A percentile compares a stretch with the other conserved stretches of the same genome.
phyloP scores from a whole-genome alignment of 164 flowering plant species.

The Euptelea pleiosperma region DNA sequence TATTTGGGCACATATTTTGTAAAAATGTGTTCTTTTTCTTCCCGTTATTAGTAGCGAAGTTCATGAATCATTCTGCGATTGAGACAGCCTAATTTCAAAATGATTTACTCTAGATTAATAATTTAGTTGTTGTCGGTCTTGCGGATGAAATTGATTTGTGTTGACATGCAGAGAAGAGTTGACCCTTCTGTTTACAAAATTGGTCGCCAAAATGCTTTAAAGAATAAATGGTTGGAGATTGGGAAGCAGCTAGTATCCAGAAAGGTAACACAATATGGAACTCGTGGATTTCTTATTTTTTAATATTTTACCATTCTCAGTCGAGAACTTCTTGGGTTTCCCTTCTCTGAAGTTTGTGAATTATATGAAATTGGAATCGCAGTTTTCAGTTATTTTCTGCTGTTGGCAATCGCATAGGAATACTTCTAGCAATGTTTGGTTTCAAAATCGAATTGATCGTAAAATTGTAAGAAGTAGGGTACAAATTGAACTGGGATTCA shows the following conservation, averaged over 20 bases:
- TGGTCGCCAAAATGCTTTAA: constrained; percentile 65
- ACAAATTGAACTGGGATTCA: no score
- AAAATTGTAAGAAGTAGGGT: no score
- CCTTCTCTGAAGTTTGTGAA: no score
- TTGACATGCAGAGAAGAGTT: constrained; percentile 61
- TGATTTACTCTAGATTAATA: no score
- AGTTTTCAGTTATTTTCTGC: background rate
- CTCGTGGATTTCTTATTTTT: background rate
- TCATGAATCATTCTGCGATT: background rate
- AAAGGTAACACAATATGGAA: constrained; percentile 47
- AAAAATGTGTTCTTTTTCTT: background rate
- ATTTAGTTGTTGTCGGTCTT: background rate
- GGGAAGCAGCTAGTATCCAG: constrained; percentile 59
- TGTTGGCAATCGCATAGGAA: background rate
- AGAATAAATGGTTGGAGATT: constrained; percentile 87
- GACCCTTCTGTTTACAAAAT: constrained; percentile 54
- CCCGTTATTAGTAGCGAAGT: background rate
- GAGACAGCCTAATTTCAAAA: no score
- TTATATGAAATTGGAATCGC: background rate
- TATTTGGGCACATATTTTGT: background rate
- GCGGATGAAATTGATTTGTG: constrained; percentile 5
- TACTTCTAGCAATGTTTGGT: no score
- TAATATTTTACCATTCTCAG: background rate
- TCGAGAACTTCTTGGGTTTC: no score
- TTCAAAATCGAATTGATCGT: no score